Evolutionary conservation across 148 eudicot species (phyloP).

Genomic region (Silene conica): DNA sequence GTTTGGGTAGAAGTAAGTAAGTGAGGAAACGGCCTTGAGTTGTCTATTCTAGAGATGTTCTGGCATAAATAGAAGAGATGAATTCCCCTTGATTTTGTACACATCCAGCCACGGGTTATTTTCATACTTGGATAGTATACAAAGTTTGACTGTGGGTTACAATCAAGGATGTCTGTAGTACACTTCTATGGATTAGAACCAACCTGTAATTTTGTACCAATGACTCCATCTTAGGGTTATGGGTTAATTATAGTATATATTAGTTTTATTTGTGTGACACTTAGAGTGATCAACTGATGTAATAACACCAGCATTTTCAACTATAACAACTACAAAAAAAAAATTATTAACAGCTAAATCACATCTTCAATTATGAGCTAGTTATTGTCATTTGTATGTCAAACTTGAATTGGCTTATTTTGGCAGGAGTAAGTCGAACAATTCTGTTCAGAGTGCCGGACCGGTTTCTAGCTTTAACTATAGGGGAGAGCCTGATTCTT

Average conservation of each 20-base stretch:
- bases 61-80: too few relatives aligned
- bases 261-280: neutral
- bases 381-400: neutral
- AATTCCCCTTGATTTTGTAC: too few relatives aligned
- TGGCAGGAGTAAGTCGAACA: conserved; percentile 24
- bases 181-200: neutral
- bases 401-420: conserved; percentile 29
- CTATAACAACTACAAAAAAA: neutral
- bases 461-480: conserved; percentile 27
- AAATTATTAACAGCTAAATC: neutral
- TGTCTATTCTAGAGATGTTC: too few relatives aligned
- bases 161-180: neutral
- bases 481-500: conserved; percentile 55
- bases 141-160: neutral
- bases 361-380: neutral
- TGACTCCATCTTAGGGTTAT: neutral
- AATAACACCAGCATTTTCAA: neutral
- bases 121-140: neutral
- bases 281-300: neutral
- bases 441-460: conserved; percentile 30
- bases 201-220: neutral
- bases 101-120: neutral
- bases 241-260: neutral
- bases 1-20: neutral
- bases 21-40: neutral